Base-by-base conservation (phyloP, 129 eudicot genomes). In the Tanacetum coccineum region DNA sequence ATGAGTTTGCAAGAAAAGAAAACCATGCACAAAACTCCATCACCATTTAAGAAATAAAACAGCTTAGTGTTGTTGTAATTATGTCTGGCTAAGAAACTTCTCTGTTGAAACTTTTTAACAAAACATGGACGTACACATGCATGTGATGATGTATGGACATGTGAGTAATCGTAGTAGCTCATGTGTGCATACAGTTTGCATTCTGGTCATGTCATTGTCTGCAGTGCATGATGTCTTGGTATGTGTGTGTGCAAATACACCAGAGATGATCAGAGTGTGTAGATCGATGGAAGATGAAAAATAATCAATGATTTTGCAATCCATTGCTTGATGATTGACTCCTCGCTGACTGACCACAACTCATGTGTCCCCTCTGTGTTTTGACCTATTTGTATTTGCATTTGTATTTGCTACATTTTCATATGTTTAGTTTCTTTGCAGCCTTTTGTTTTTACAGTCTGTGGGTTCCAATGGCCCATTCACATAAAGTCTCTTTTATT, bases 311-410 rank as follows among this genome's bases (percentile, higher is more conserved):
- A 76, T 76, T 76, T 76, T 76, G 75, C 70, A 76, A 76, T 76
- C 75, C 74, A 76, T 76, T 76, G 80, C 80, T 76, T 76, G 26
- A 76, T 76, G 80, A 76, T 76, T 76, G 80, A 76, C 80, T 76
- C 80, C 80, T 61, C 80, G 75, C 80, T 76, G 80, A 76, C 80
- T 76, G 70, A 76, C 70, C 75, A 69, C 75, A 69, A 76, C 75
- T 76, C 70, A 69, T 76, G 80, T 76, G 80, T 76, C 80, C 75
- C 80, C 80, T 68, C 80, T 62, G n/a, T 69, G 59, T 76, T 76
- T 76, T 76, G 75, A 76, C 80, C 70, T 62, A 62, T 68, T 68
- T 75, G 70, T 32, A 67, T 67, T 68, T 68, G 39, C 30, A 32
- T 63, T 63, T 19, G 52, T 74, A 74, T 44, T 52, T 76, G 61